These are phyloP conservation scores for Rhododendron simsii DNA, from an alignment of 148 eudicot species.

Conservation along the genomic window DNA sequence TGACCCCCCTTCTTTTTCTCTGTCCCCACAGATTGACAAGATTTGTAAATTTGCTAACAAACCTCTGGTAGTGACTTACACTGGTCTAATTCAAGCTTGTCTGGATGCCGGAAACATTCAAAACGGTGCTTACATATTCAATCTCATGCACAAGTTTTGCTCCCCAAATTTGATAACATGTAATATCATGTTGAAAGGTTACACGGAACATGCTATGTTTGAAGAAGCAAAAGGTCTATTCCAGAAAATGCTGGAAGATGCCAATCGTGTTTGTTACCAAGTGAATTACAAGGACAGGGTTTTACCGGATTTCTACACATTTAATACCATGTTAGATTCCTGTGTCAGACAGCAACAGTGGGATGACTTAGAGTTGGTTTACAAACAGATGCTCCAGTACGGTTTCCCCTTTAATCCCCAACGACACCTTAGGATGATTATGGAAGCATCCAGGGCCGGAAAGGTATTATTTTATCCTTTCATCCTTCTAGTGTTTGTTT, in stretches of 20 bases:
- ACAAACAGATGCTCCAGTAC: slow-evolving; percentile 55
- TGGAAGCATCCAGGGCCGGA: slow-evolving; percentile 65
- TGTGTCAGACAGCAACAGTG: slow-evolving; percentile 45
- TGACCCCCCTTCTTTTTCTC: neutral
- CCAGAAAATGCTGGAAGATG: slow-evolving; percentile 36
- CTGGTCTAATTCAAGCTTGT: slow-evolving; percentile 89
- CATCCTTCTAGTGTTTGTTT: neutral
- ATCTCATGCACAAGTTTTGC: slow-evolving; percentile 74
- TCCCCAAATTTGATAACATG: slow-evolving; percentile 78
- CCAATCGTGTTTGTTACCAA: slow-evolving; percentile 12
- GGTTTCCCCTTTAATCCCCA: slow-evolving; percentile 68
- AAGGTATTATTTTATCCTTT: slow-evolving; percentile 45
- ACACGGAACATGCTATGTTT: slow-evolving; percentile 56
- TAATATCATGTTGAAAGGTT: slow-evolving; percentile 80
- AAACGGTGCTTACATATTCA: slow-evolving; percentile 59
- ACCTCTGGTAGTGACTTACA: slow-evolving; percentile 85
- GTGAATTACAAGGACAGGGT: slow-evolving; percentile 31
- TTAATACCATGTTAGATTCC: slow-evolving; percentile 69
- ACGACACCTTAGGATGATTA: slow-evolving; percentile 69
- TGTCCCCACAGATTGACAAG: slow-evolving; percentile 63
- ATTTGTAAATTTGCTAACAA: slow-evolving; percentile 82
- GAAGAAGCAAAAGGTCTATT: slow-evolving; percentile 68
- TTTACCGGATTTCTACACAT: slow-evolving; percentile 66
- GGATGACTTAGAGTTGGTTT: slow-evolving; percentile 69
- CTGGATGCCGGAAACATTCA: slow-evolving; percentile 46